These are phyloP conservation scores for Vaccinium macrocarpon DNA, from an alignment of 148 eudicot genomes.

Conservation along the genomic window DNA sequence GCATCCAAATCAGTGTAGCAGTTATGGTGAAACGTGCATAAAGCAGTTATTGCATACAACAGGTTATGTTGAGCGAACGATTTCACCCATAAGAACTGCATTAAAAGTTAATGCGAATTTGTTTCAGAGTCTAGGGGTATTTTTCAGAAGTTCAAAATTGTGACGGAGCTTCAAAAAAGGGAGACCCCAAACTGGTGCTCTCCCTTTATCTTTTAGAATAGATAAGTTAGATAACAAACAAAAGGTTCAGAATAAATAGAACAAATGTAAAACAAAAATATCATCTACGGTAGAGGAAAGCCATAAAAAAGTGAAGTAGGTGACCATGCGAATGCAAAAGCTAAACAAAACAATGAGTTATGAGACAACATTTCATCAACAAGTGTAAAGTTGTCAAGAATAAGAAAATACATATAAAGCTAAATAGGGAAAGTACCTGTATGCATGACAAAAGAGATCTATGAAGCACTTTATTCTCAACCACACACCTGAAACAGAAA, in stretches of 20 bases:
- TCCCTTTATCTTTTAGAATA: no score
- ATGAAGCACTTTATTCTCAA: conserved; percentile 92
- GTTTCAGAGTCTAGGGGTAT: no score
- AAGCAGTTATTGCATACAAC: no score
- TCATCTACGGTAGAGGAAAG: not conserved
- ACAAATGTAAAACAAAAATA: not conserved
- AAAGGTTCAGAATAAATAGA: not conserved
- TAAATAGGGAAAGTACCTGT: conserved; percentile 45
- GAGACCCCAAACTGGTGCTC: no score
- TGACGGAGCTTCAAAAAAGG: no score
- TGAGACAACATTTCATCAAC: not conserved
- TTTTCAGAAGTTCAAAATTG: no score
- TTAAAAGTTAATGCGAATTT: no score
- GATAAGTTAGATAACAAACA: not conserved
- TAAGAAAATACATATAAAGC: not conserved
- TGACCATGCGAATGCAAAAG: not conserved
- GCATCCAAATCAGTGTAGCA: no score
- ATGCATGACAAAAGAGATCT: conserved; percentile 67
- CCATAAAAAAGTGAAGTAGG: not conserved
- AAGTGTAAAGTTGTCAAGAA: not conserved
- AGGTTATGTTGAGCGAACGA: no score
- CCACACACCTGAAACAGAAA: conserved; percentile 70
- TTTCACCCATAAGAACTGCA: no score
- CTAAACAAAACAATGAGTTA: not conserved
- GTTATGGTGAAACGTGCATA: no score